A percentile compares a stretch with the other conserved stretches of the same genome.
phyloP scores from a whole-genome alignment of 805 yeast species.

The Yarrowia sp. region DNA sequence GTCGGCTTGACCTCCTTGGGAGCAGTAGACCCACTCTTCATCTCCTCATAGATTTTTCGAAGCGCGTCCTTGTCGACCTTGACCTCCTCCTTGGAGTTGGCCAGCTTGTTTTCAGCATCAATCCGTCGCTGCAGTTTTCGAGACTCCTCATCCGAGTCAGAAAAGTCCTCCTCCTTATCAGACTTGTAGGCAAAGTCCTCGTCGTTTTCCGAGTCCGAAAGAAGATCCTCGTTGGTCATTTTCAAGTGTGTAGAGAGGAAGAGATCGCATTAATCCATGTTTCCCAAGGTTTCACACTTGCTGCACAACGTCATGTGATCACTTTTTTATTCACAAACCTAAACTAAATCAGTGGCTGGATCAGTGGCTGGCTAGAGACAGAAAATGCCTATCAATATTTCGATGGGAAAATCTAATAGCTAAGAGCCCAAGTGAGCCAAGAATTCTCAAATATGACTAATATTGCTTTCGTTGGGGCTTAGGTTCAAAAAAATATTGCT shows the following conservation, averaged over 20 bases:
- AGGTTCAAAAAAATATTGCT: too few relatives aligned
- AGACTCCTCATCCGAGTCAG: slow-evolving; percentile 24
- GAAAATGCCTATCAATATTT: too few relatives aligned
- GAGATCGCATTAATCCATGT: not conserved
- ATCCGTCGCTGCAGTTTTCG: slow-evolving; percentile 15
- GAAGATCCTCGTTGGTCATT: slow-evolving; percentile 14
- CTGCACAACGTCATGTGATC: slow-evolving; percentile 1
- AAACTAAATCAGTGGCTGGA: not conserved
- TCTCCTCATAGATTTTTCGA: slow-evolving; percentile 16
- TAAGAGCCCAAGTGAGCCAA: too few relatives aligned
- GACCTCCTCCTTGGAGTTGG: not conserved
- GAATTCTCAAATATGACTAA: too few relatives aligned
- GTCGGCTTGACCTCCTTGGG: not conserved
- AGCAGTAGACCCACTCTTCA: slow-evolving; percentile 1
- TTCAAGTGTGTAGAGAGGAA: not conserved
- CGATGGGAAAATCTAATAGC: too few relatives aligned
- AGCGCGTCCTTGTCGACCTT: slow-evolving; percentile 15
- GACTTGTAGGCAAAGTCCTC: slow-evolving; percentile 20
- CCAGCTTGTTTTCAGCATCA: not conserved
- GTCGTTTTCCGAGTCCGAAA: slow-evolving; percentile 25
- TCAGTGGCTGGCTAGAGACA: too few relatives aligned
- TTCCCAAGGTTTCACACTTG: not conserved
- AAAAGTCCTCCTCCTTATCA: slow-evolving; percentile 25
- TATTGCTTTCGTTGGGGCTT: too few relatives aligned
- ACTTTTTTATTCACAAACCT: not conserved